Percentiles rank a stretch among this genome's conserved stretches.
phyloP scores from a whole-genome alignment of 139 green algal genomes.

The Chlamydomonas applanata region DNA sequence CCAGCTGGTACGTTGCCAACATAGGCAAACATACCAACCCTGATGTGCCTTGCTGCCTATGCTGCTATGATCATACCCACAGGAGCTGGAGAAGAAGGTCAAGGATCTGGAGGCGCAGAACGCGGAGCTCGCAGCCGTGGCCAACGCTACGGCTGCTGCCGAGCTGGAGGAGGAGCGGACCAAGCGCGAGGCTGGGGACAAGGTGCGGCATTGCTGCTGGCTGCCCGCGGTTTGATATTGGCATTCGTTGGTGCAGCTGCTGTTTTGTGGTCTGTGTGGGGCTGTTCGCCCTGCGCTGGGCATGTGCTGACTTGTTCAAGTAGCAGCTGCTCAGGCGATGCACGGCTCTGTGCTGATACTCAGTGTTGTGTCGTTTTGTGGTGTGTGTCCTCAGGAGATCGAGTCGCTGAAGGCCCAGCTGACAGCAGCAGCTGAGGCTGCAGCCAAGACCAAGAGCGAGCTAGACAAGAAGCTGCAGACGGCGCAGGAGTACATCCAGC shows the following conservation, averaged over 20 bases:
- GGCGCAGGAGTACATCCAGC: conserved; percentile 46
- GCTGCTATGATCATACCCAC: too few species aligned
- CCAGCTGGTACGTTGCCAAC: too few species aligned
- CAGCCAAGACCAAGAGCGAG: conserved; percentile 34
- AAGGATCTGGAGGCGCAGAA: conserved; percentile 27
- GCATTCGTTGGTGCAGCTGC: not conserved
- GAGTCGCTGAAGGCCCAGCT: conserved; percentile 35
- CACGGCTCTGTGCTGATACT: not conserved
- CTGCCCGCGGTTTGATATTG: too few species aligned
- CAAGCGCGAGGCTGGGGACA: conserved; percentile 18
- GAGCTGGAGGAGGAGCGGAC: conserved; percentile 21
- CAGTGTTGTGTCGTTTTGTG: not conserved
- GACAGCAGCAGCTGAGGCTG: conserved; percentile 1
- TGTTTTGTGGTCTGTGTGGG: not conserved
- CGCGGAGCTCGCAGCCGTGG: conserved; percentile 30
- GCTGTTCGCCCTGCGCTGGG: not conserved
- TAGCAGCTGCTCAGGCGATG: too few species aligned
- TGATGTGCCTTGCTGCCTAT: too few species aligned
- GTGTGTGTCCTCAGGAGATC: conserved; percentile 21
- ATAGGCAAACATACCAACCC: too few species aligned
- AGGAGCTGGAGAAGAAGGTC: conserved; percentile 21
- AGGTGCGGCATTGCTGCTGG: conserved; percentile 6
- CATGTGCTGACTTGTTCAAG: too few species aligned
- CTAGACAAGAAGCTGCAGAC: conserved; percentile 44
- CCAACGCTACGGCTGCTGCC: not conserved